These are phyloP conservation scores for Phlebopus sp. DNA, from an alignment of 1,284 basidiomycete genomes.

Conservation along the genomic window DNA sequence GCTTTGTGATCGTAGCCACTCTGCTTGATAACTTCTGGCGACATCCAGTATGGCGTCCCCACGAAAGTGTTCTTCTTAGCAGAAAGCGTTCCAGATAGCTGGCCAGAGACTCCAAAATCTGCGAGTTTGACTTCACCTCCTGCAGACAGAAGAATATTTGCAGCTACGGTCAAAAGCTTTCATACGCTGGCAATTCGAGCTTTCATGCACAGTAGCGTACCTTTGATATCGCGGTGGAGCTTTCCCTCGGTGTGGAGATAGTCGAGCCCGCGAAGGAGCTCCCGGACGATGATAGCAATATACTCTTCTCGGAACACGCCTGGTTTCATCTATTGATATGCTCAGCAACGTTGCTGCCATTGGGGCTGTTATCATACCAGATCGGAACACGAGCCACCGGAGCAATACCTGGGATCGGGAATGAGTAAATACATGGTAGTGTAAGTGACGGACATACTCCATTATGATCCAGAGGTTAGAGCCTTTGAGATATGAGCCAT, in stretches of 20 bases:
- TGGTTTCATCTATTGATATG: slow-evolving; percentile 82
- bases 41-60: slow-evolving; percentile 99
- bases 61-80: slow-evolving; percentile 99
- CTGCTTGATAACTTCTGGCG: slow-evolving; percentile 99
- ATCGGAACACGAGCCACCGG: slow-evolving; percentile 83
- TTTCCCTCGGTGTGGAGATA: slow-evolving; percentile 97
- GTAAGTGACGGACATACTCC: slow-evolving; percentile 65
- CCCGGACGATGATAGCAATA: slow-evolving; percentile 94
- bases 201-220: slow-evolving; percentile 39
- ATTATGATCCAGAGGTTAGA: slow-evolving; percentile 98
- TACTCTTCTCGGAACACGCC: slow-evolving; percentile 98
- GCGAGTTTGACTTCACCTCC: slow-evolving; percentile 98
- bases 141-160: slow-evolving; percentile 92
- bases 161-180: slow-evolving; percentile 51
- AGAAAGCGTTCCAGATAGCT: slow-evolving; percentile 90
- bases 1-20: slow-evolving; percentile 99
- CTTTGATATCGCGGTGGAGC: slow-evolving; percentile 98
- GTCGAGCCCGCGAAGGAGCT: slow-evolving; percentile 88
- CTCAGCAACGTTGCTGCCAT: slow-evolving; percentile 19
- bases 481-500: slow-evolving; percentile 94
- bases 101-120: slow-evolving; percentile 99
- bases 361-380: slow-evolving; percentile 47
- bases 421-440: slow-evolving; percentile 8
- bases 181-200: slow-evolving; percentile 1
- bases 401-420: slow-evolving; percentile 62